A percentile compares a stretch with the other conserved stretches of the same genome.
Conservation (phyloP, 2,329 filamentous ascomycete genomes). For the Neoascochyta sp. region DNA sequence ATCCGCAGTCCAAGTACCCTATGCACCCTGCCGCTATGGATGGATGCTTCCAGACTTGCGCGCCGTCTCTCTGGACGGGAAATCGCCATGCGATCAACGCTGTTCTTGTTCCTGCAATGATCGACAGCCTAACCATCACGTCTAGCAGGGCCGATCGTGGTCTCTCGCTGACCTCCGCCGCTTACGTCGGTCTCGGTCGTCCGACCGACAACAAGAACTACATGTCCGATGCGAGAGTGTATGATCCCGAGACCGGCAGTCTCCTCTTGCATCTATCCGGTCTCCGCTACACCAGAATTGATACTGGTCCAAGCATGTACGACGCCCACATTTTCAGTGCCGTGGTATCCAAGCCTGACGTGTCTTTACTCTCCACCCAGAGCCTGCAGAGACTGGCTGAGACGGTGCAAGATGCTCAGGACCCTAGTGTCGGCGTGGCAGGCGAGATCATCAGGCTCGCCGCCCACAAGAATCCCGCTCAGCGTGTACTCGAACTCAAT, state of each 20-base stretch:
- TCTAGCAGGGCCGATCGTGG: neutral
- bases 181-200: neutral
- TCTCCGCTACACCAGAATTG: too few relatives aligned
- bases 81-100: constrained; percentile 8
- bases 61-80: constrained; percentile 11
- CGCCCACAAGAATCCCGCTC: too few relatives aligned
- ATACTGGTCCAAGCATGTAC: too few relatives aligned
- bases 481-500: too few relatives aligned
- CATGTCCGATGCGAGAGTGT: neutral
- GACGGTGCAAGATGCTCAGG: too few relatives aligned
- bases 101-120: constrained; percentile 17
- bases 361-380: too few relatives aligned
- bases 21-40: constrained; percentile 31
- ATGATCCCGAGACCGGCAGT: constrained; percentile 1
- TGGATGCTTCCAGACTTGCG: constrained; percentile 23
- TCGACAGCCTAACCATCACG: constrained; percentile 19
- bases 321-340: too few relatives aligned
- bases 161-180: neutral
- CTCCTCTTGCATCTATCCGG: constrained; percentile 1
- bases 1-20: constrained; percentile 16
- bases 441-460: too few relatives aligned
- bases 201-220: neutral
- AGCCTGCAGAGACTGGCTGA: too few relatives aligned
- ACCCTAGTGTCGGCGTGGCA: too few relatives aligned
- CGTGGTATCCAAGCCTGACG: too few relatives aligned